Evolutionary conservation across 306 rosid genomes (phyloP).

Genomic region (Morella rubra): DNA sequence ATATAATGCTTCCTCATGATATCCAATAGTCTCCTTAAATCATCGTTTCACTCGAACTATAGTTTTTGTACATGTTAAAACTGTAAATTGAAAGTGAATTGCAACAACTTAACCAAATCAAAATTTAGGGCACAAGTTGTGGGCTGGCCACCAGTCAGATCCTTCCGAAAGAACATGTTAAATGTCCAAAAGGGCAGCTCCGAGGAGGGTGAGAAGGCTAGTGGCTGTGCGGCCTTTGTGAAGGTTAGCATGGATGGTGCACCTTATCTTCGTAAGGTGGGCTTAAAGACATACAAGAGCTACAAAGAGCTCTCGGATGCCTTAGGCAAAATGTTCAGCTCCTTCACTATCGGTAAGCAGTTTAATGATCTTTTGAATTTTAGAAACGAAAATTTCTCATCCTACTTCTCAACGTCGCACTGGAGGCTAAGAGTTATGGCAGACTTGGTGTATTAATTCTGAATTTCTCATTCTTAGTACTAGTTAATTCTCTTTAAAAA

Average conservation of each 20-base stretch:
- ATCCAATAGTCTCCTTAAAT: neutral
- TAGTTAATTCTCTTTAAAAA: neutral
- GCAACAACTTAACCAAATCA: neutral
- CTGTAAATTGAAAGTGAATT: neutral
- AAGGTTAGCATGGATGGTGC: constrained; percentile 99
- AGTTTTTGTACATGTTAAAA: neutral
- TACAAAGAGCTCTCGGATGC: constrained; percentile 81
- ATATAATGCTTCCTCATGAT: no score
- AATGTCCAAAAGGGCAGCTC: constrained; percentile 44
- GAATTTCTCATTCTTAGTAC: neutral
- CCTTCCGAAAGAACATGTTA: constrained; percentile 69
- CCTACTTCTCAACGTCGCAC: no score
- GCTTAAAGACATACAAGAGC: constrained; percentile 55
- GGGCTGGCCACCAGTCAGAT: constrained; percentile 97
- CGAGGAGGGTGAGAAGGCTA: constrained; percentile 46
- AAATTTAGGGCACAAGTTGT: constrained; percentile 75
- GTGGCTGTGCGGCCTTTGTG: constrained; percentile 46
- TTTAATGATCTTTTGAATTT: neutral
- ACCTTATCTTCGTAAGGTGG: constrained; percentile 92
- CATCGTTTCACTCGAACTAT: neutral
- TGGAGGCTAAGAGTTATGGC: no score
- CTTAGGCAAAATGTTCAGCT: constrained; percentile 73
- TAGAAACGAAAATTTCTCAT: no score
- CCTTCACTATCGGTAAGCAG: constrained; percentile 66
- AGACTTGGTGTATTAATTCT: neutral